A percentile compares a stretch with the other conserved stretches of the same genome.
These are phyloP conservation scores for Hyphopichia pseudoburtonii DNA, from an alignment of 1,139 yeast genomes.

Conservation along the genomic window DNA sequence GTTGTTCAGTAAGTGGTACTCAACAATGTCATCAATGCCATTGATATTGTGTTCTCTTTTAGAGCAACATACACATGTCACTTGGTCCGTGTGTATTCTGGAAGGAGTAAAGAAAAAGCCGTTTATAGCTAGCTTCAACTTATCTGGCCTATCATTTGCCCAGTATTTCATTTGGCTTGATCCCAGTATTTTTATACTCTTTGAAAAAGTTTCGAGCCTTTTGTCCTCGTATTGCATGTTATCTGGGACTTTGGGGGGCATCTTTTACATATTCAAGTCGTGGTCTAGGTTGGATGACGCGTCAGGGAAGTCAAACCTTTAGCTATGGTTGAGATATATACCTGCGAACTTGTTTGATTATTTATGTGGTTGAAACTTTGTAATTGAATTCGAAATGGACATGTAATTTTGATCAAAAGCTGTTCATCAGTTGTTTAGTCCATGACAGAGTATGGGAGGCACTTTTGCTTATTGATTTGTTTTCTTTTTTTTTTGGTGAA, in stretches of 20 bases:
- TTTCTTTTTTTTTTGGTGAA: no score
- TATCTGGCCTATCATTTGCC: slow-evolving; percentile 37
- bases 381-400: no score
- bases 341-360: no score
- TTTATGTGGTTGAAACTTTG: no score
- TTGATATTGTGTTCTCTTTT: slow-evolving; percentile 40
- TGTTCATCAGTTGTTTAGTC: no score
- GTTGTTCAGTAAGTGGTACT: slow-evolving; percentile 46
- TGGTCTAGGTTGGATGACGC: not conserved
- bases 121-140: slow-evolving; percentile 48
- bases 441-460: no score
- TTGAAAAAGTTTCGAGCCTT: slow-evolving; percentile 31
- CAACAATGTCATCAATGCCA: slow-evolving; percentile 30
- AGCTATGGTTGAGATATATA: no score
- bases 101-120: slow-evolving; percentile 75
- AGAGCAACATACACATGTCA: slow-evolving; percentile 63
- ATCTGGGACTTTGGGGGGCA: slow-evolving; percentile 2
- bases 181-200: slow-evolving; percentile 16
- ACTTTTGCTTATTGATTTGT: no score
- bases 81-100: slow-evolving; percentile 42
- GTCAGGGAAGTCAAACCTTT: no score
- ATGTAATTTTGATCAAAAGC: no score
- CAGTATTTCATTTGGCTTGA: slow-evolving; percentile 25
- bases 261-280: not conserved
- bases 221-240: slow-evolving; percentile 17